These are phyloP conservation scores for Fusarium beomiforme DNA, from an alignment of 2,329 filamentous ascomycete species.

Conservation along the genomic window DNA sequence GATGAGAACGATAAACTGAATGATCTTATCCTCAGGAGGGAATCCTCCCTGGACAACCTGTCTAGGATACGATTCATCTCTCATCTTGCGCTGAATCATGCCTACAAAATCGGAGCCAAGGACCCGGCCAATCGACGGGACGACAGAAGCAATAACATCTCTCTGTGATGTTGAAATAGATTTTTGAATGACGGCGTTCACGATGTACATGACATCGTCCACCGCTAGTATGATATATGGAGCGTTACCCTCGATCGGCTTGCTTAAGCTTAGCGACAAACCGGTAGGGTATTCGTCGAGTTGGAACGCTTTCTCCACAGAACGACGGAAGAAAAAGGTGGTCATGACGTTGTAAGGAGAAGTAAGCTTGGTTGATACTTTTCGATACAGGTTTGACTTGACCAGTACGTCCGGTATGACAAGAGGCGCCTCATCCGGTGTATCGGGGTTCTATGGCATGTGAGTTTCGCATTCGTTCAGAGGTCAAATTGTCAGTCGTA, in stretches of 20 bases:
- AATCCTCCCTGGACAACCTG: slow-evolving; percentile 79
- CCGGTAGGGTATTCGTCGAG: slow-evolving; percentile 88
- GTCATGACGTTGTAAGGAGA: slow-evolving; percentile 91
- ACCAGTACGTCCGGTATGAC: slow-evolving; percentile 77
- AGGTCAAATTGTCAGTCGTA: slow-evolving; percentile 51
- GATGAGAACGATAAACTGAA: slow-evolving; percentile 90
- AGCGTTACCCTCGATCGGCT: slow-evolving; percentile 77
- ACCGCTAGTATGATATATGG: slow-evolving; percentile 96
- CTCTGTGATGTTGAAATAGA: slow-evolving; percentile 87
- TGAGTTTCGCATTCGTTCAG: slow-evolving; percentile 16
- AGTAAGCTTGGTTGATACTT: slow-evolving; percentile 78
- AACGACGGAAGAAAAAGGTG: slow-evolving; percentile 95
- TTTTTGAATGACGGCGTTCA: slow-evolving; percentile 89
- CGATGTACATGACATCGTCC: slow-evolving; percentile 99
- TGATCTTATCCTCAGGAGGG: slow-evolving; percentile 87
- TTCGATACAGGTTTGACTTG: slow-evolving; percentile 82
- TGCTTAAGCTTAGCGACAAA: slow-evolving; percentile 79
- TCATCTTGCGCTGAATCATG: slow-evolving; percentile 98
- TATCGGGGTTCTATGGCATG: slow-evolving; percentile 57
- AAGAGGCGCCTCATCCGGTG: slow-evolving; percentile 65
- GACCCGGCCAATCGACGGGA: slow-evolving; percentile 82
- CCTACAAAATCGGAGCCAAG: slow-evolving; percentile 91
- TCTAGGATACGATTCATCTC: slow-evolving; percentile 92
- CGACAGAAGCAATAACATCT: slow-evolving; percentile 78
- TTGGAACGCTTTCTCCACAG: slow-evolving; percentile 97